These are phyloP conservation scores for Trichoderma oligosporum DNA, from an alignment of 2,329 filamentous ascomycete genomes.

Conservation along the genomic window DNA sequence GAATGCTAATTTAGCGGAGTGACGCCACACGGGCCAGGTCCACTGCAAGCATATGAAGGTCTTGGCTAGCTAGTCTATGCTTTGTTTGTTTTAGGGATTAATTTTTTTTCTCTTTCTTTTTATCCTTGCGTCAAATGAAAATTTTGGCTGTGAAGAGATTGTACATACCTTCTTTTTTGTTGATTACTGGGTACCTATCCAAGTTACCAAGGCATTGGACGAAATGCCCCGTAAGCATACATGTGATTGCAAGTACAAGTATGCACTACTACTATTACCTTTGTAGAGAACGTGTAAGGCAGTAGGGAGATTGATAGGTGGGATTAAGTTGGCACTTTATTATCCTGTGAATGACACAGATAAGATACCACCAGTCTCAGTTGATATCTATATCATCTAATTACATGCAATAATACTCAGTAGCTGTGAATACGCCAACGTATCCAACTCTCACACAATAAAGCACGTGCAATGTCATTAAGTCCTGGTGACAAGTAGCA, in stretches of 20 bases:
- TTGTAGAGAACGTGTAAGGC: neutral
- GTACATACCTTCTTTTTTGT: neutral
- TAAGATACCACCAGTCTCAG: neutral
- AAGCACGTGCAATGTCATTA: conserved; percentile 13
- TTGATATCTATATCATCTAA: neutral
- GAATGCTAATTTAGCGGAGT: neutral
- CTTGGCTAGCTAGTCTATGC: neutral
- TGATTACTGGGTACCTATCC: neutral
- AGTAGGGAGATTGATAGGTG: neutral
- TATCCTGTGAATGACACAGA: neutral
- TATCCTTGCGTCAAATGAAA: neutral
- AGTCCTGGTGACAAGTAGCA: too few relatives aligned
- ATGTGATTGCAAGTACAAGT: conserved; percentile 1
- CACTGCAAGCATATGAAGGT: neutral
- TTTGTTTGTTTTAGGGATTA: neutral
- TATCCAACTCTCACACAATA: neutral
- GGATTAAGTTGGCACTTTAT: neutral
- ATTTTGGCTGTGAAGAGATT: too few relatives aligned
- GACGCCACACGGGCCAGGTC: conserved; percentile 11
- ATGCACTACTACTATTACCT: neutral
- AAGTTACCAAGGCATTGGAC: too few relatives aligned
- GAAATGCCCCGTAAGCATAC: neutral
- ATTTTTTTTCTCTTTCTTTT: neutral
- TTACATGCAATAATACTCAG: neutral
- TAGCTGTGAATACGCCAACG: neutral